Percentiles rank a stretch among this genome's conserved stretches.
Evolutionary conservation across 2,329 filamentous ascomycete species (phyloP).

Genomic region (Cryphonectria naterciae): DNA sequence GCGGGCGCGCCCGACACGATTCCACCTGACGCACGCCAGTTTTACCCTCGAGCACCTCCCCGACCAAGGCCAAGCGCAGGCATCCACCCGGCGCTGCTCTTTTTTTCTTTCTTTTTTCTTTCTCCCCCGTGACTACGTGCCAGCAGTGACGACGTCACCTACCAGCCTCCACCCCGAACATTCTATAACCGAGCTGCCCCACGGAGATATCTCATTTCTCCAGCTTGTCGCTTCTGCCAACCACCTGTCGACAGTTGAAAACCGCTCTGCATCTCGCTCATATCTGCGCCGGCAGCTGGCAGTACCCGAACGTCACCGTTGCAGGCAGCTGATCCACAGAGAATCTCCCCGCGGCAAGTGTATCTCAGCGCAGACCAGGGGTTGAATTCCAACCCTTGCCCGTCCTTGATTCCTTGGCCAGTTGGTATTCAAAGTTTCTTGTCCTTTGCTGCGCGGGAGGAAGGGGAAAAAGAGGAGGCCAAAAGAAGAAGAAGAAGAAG

Average conservation of each 20-base stretch:
- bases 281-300: not conserved
- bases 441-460: not conserved
- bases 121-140: not conserved
- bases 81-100: not conserved
- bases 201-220: not conserved
- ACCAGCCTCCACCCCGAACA: not conserved
- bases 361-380: not conserved
- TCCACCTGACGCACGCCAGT: not conserved
- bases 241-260: not conserved
- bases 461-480: not conserved
- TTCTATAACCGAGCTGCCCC: not conserved
- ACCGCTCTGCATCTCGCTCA: not conserved
- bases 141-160: constrained; percentile 6
- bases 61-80: not conserved
- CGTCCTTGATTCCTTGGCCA: not conserved
- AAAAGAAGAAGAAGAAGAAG: not conserved
- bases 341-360: not conserved
- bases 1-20: not conserved
- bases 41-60: not conserved
- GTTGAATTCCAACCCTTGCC: not conserved
- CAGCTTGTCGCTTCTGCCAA: not conserved
- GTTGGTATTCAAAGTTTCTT: not conserved
- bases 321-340: not conserved
- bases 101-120: not conserved
- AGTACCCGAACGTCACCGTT: not conserved